A percentile compares a stretch with the other conserved stretches of the same genome.
phyloP scores from a whole-genome alignment of 2,329 filamentous ascomycete species.

The Clonostachys rosea region DNA sequence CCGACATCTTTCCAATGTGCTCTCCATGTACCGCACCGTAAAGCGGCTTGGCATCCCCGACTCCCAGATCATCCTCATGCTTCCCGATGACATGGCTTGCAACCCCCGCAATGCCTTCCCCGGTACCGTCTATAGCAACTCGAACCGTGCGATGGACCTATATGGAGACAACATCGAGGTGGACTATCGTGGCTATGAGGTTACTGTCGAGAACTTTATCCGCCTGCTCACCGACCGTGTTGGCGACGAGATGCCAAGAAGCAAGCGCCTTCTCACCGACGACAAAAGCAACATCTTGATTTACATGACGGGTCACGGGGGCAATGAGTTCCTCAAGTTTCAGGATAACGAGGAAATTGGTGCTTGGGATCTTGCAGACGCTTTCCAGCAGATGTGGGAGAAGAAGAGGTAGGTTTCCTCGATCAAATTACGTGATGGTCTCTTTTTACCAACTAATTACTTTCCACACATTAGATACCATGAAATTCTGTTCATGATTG shows the following conservation, averaged over 20 bases:
- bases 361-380: constrained; percentile 91
- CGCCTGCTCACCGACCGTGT: constrained; percentile 90
- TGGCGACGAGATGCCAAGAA: constrained; percentile 89
- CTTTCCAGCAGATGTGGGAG: constrained; percentile 99
- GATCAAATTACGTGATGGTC: too few species aligned
- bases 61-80: constrained; percentile 98
- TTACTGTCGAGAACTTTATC: constrained; percentile 99
- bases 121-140: constrained; percentile 97
- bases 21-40: constrained; percentile 95
- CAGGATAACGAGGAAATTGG: constrained; percentile 98
- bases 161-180: constrained; percentile 99
- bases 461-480: constrained; percentile 60
- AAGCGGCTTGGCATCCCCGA: constrained; percentile 97
- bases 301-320: constrained; percentile 98
- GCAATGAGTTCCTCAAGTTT: constrained; percentile 97
- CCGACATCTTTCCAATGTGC: constrained; percentile 93
- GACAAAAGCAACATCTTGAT: constrained; percentile 95
- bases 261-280: constrained; percentile 90
- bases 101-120: constrained; percentile 98
- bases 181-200: constrained; percentile 96
- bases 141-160: constrained; percentile 88
- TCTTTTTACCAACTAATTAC: too few species aligned
- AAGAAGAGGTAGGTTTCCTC: constrained; percentile 72
- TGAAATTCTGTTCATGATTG: constrained; percentile 99
- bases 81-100: constrained; percentile 99